Conservation (phyloP, 2,329 filamentous ascomycete genomes). For the Talaromyces sp. region DNA sequence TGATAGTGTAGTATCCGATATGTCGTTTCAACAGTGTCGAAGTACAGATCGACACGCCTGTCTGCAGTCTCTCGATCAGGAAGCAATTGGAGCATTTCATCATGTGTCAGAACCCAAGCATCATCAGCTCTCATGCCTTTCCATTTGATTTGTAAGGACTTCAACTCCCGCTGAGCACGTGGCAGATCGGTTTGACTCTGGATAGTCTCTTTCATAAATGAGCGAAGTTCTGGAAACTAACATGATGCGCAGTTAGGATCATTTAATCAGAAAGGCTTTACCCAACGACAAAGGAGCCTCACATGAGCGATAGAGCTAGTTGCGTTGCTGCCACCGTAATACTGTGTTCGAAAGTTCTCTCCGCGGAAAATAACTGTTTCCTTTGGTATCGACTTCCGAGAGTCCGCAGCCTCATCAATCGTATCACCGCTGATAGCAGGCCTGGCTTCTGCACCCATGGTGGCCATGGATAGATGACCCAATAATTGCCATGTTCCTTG, state of each 20-base stretch:
- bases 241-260: background rate
- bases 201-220: slow-evolving; percentile 25
- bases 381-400: slow-evolving; percentile 3
- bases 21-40: slow-evolving; percentile 24
- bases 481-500: slow-evolving; percentile 16
- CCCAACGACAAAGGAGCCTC: background rate
- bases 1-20: slow-evolving; percentile 27
- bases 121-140: slow-evolving; percentile 19
- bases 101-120: slow-evolving; percentile 9
- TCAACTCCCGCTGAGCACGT: slow-evolving; percentile 23
- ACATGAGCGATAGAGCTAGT: slow-evolving; percentile 24
- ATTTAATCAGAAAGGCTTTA: background rate
- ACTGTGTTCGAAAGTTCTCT: slow-evolving; percentile 24
- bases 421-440: slow-evolving; percentile 20
- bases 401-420: background rate
- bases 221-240: slow-evolving; percentile 24
- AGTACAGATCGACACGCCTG: slow-evolving; percentile 23
- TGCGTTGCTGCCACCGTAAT: slow-evolving; percentile 25
- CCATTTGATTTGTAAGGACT: slow-evolving; percentile 23
- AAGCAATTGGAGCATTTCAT: slow-evolving; percentile 22
- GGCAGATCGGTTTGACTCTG: slow-evolving; percentile 22
- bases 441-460: slow-evolving; percentile 8
- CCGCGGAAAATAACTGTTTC: slow-evolving; percentile 24
- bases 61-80: slow-evolving; percentile 23
- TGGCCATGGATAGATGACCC: background rate